Evolutionary conservation across 169 alveolate species (phyloP), one percentile per base, ranked within the genome.

Genomic region (Fabrea salina): DNA sequence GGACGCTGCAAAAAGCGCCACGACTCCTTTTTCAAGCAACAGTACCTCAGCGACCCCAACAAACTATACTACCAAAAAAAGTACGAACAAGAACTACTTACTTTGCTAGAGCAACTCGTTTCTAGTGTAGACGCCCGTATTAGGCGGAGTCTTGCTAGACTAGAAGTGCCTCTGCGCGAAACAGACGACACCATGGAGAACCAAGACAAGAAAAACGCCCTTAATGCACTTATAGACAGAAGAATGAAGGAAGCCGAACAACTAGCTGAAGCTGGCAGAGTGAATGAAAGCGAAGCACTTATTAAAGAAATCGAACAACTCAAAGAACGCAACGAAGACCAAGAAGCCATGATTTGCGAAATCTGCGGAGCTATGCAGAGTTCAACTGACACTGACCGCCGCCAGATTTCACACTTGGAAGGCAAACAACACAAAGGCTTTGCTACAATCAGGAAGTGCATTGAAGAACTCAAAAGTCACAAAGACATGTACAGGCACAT

Each of bases 1-100:
- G 97, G 97, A 43, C 84, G 85, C 68, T 91, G 95, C 58, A 71
- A 74, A 30, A 86, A 88, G 49, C 53, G 93, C 11, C 95, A 91
- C 61, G 93, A 87, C 57, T 77, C 82, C 33, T 84, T 72, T 67
- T 85, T 87, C 53, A 87, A 88, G 79, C 88, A 83, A 49, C 59
- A 68, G 85, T 91, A 85, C 50, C 82, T 79, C 53, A 78, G 57
- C 8, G 92, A 88, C 57, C 84, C 89, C 16, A 66, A 84, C 32
- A 81, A 72, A 56, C 86, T 79, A 58, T 61, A 75, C 41, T 87
- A 87, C 61, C 89, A 87, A 81, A 75, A 76, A 44, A 84, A 86
- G 81, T 91, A 91, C 75, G 95, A 81, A 32, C 79, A 74, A 47
- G 79, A 43, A 47, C 64, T 51, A 75, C 80, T 30, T 33, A 56